Conservation (phyloP, 1,284 basidiomycete species). For the Cryptococcus depauperatus region DNA sequence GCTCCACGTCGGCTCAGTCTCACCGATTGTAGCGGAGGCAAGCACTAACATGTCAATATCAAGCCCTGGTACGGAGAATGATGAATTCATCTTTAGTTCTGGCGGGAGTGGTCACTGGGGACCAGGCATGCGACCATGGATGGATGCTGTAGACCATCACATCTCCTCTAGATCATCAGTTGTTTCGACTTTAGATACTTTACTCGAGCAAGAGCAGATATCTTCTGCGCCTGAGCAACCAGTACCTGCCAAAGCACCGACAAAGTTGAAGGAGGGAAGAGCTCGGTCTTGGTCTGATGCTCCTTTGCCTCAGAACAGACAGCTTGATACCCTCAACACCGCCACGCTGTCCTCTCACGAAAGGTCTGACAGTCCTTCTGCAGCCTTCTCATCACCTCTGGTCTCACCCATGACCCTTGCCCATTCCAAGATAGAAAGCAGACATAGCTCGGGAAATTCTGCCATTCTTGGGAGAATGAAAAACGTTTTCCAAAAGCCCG, state of each 20-base stretch:
- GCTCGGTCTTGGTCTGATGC: conserved; percentile 33
- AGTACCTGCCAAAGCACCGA: conserved; percentile 3
- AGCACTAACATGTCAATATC: conserved; percentile 13
- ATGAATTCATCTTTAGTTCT: conserved; percentile 26
- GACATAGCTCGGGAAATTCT: conserved; percentile 36
- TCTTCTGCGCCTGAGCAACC: neutral
- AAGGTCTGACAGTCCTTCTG: conserved; percentile 13
- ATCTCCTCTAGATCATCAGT: conserved; percentile 18
- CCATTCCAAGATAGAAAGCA: conserved; percentile 24
- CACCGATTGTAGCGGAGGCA: conserved; percentile 7
- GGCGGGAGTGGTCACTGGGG: conserved; percentile 21
- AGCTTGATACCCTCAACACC: neutral
- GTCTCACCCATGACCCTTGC: conserved; percentile 1
- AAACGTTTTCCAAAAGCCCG: conserved; percentile 29
- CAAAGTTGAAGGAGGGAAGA: conserved; percentile 11
- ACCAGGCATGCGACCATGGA: conserved; percentile 30
- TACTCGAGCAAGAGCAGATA: conserved; percentile 18
- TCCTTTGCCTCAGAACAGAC: conserved; percentile 14
- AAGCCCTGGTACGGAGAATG: conserved; percentile 23
- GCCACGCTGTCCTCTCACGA: neutral
- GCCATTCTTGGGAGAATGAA: conserved; percentile 34
- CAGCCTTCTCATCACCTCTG: neutral
- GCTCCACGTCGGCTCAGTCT: conserved; percentile 13
- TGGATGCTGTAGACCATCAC: conserved; percentile 19
- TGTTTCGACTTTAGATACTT: conserved; percentile 17